Percentiles rank a stretch among this genome's conserved stretches.
Evolutionary conservation across 1,139 yeast genomes (phyloP).

Genomic region (Scheffersomyces segobiensis): DNA sequence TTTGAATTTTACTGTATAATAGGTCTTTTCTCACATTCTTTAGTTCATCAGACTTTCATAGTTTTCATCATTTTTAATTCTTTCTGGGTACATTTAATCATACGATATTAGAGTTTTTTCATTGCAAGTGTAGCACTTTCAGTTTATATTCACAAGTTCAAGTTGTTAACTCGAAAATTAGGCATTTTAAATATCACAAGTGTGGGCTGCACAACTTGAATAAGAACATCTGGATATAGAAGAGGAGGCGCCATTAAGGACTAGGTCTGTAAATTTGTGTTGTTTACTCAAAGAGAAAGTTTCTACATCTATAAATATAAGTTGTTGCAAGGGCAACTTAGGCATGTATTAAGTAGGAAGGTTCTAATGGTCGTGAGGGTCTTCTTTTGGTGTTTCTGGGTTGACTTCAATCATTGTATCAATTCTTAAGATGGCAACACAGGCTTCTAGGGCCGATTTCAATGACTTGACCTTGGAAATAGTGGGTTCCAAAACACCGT

Average conservation of each 20-base stretch:
- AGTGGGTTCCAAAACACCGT: constrained; percentile 95
- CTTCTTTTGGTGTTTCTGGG: constrained; percentile 92
- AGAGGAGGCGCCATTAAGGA: background rate
- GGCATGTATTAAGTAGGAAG: background rate
- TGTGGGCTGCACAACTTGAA: background rate
- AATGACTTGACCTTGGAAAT: constrained; percentile 88
- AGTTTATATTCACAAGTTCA: too few relatives aligned
- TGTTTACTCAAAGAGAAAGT: background rate
- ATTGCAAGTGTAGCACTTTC: background rate
- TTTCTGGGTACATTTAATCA: background rate
- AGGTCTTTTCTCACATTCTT: background rate
- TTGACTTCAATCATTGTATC: constrained; percentile 98
- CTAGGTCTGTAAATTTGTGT: background rate
- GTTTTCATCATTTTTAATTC: background rate
- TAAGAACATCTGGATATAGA: background rate
- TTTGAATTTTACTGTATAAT: background rate
- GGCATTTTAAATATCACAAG: too few relatives aligned
- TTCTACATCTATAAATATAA: background rate
- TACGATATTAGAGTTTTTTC: background rate
- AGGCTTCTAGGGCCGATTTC: constrained; percentile 96
- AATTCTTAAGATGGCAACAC: constrained; percentile 94
- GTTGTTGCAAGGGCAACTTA: background rate
- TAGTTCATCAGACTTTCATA: background rate
- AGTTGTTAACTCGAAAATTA: too few relatives aligned
- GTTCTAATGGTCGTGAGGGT: constrained; percentile 67